A percentile compares a stretch with the other conserved stretches of the same genome.
These are phyloP conservation scores for Symbiotaphrina buchneri DNA, from an alignment of 495 filamentous ascomycete species.

Conservation along the genomic window DNA sequence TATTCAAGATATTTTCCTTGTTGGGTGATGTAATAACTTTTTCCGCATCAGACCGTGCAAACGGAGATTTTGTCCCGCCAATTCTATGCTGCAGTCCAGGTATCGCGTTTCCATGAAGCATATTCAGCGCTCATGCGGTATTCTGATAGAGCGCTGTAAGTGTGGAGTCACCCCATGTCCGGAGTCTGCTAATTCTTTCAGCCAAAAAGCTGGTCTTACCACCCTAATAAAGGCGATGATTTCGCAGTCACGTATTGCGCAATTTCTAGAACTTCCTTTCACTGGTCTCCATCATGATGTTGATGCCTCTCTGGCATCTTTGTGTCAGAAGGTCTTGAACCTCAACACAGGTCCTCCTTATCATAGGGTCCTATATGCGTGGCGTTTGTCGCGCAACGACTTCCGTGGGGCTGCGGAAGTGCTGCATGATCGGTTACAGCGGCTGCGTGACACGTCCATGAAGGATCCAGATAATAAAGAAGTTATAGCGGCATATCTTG, in stretches of 20 bases:
- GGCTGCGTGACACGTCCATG: slow-evolving; percentile 29
- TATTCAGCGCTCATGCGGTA: slow-evolving; percentile 56
- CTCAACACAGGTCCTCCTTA: slow-evolving; percentile 37
- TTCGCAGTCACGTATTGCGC: slow-evolving; percentile 28
- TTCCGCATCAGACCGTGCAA: slow-evolving; percentile 15
- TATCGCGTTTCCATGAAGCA: slow-evolving; percentile 57
- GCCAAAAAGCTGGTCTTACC: slow-evolving; percentile 31
- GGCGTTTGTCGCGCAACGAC: slow-evolving; percentile 61
- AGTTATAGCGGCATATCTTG: slow-evolving; percentile 41
- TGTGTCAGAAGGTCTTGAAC: slow-evolving; percentile 32
- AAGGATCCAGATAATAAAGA: slow-evolving; percentile 31
- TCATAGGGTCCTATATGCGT: slow-evolving; percentile 71
- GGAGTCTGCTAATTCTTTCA: slow-evolving; percentile 13
- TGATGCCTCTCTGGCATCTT: slow-evolving; percentile 49
- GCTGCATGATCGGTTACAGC: slow-evolving; percentile 42
- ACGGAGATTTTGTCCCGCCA: slow-evolving; percentile 60
- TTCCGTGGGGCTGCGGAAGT: slow-evolving; percentile 74
- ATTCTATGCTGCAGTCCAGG: slow-evolving; percentile 59
- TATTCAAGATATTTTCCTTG: slow-evolving; percentile 11
- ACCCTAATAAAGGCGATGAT: slow-evolving; percentile 49
- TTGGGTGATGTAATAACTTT: slow-evolving; percentile 14
- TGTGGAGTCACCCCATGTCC: slow-evolving; percentile 3
- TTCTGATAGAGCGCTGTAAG: slow-evolving; percentile 35
- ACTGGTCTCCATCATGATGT: slow-evolving; percentile 51
- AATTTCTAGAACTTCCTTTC: slow-evolving; percentile 56